phyloP scores from a whole-genome alignment of 192 early-diverging fungal species.

The Obelidium mucronatum region DNA sequence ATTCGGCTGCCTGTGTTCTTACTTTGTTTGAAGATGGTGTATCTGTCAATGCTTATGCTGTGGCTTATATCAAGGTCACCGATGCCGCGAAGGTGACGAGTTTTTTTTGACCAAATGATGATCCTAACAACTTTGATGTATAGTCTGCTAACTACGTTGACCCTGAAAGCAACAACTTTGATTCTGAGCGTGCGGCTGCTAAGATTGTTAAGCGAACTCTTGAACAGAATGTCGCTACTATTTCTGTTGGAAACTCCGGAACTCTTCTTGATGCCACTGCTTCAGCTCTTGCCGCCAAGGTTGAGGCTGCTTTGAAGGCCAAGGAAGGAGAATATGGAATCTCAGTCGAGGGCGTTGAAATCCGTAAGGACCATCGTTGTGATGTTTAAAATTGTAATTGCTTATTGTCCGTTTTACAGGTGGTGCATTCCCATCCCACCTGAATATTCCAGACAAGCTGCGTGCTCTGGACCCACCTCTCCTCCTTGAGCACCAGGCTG shows the following conservation, averaged over 20 bases:
- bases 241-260: conserved; percentile 34
- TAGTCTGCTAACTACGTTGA: conserved; percentile 59
- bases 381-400: background rate
- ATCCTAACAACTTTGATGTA: background rate
- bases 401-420: conserved; percentile 41
- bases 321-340: conserved; percentile 51
- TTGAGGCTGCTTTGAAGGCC: conserved; percentile 45
- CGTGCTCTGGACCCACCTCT: conserved; percentile 59
- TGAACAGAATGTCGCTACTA: conserved; percentile 47
- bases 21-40: conserved; percentile 42
- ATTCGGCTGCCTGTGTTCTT: background rate
- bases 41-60: conserved; percentile 58
- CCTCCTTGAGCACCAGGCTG: conserved; percentile 47
- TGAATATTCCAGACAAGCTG: conserved; percentile 54
- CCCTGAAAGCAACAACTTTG: conserved; percentile 56
- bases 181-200: conserved; percentile 63
- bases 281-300: conserved; percentile 47
- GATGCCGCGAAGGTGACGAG: conserved; percentile 48
- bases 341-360: conserved; percentile 50
- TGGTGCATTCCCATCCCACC: conserved; percentile 50
- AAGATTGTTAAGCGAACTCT: conserved; percentile 51
- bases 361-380: conserved; percentile 44
- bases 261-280: conserved; percentile 43
- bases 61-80: conserved; percentile 56
- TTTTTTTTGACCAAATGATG: background rate